Conservation (phyloP, 2,329 filamentous ascomycete genomes). For the Chaetomium sp. region DNA sequence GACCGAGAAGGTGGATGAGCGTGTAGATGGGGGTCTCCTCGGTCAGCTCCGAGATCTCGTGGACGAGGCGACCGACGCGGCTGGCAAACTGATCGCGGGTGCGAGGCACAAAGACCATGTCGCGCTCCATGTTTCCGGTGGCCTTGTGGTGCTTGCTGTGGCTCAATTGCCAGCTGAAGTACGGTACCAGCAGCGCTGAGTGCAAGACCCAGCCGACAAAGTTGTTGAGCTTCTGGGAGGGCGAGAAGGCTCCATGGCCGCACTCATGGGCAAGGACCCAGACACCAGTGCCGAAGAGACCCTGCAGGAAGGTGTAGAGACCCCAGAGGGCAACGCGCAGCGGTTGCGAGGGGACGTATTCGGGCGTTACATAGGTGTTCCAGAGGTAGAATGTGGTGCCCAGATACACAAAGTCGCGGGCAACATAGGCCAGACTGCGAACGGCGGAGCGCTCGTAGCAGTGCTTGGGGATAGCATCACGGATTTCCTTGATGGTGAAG, state of each 20-base stretch:
- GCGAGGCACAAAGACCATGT: conserved; percentile 98
- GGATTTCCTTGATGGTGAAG: conserved; percentile 96
- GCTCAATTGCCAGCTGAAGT: conserved; percentile 99
- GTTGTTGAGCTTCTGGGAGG: conserved; percentile 87
- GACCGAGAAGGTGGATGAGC: conserved; percentile 62
- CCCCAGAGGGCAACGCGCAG: conserved; percentile 59
- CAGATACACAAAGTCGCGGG: conserved; percentile 68
- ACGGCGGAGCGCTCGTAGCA: conserved; percentile 84
- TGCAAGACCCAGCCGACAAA: conserved; percentile 75
- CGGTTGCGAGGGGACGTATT: conserved; percentile 65
- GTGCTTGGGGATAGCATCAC: conserved; percentile 94
- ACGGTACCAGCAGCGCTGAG: conserved; percentile 58
- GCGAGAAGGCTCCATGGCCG: conserved; percentile 91
- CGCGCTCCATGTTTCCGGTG: conserved; percentile 91
- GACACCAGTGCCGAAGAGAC: conserved; percentile 84
- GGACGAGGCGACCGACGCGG: conserved; percentile 64
- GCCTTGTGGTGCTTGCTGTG: conserved; percentile 99
- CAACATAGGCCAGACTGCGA: conserved; percentile 73
- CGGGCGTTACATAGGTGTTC: conserved; percentile 83
- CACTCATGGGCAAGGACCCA: conserved; percentile 99
- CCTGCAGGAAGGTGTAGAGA: conserved; percentile 72
- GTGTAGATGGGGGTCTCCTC: conserved; percentile 93
- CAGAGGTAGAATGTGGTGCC: conserved; percentile 77
- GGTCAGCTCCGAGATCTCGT: conserved; percentile 81
- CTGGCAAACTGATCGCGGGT: conserved; percentile 76